Evolutionary conservation across 805 yeast species (phyloP).

Genomic region (Candida lessepsii): DNA sequence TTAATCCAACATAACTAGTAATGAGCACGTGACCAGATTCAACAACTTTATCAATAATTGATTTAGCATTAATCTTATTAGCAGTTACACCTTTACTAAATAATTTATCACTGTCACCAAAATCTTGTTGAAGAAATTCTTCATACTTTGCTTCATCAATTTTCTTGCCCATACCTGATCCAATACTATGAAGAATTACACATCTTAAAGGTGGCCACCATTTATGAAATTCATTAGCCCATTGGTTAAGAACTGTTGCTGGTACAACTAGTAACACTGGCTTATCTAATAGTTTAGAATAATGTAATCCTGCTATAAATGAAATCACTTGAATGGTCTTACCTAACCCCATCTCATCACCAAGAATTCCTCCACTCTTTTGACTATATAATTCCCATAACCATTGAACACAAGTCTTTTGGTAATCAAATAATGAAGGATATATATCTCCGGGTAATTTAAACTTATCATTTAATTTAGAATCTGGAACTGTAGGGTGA

Average conservation of each 20-base stretch:
- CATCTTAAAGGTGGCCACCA: constrained; percentile 98
- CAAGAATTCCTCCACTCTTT: constrained; percentile 90
- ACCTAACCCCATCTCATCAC: constrained; percentile 98
- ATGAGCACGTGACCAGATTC: constrained; percentile 77
- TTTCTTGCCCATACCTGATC: constrained; percentile 67
- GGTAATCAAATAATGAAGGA: constrained; percentile 85
- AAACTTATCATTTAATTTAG: constrained; percentile 66
- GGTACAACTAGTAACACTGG: constrained; percentile 93
- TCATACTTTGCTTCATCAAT: constrained; percentile 52
- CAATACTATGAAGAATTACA: constrained; percentile 86
- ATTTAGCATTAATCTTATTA: constrained; percentile 41
- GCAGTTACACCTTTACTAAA: constrained; percentile 22
- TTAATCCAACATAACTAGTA: constrained; percentile 87
- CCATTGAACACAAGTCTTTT: constrained; percentile 97
- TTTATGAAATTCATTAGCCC: constrained; percentile 94
- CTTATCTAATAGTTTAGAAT: constrained; percentile 67
- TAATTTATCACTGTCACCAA: constrained; percentile 18
- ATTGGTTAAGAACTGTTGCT: constrained; percentile 92
- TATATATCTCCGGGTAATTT: constrained; percentile 88
- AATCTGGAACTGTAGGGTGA: constrained; percentile 77
- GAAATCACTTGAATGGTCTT: constrained; percentile 92
- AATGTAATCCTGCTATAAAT: constrained; percentile 86
- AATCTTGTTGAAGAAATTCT: constrained; percentile 45
- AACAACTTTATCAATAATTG: constrained; percentile 57
- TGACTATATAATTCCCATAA: constrained; percentile 90